Evolutionary conservation across 768 basidiomycete genomes (phyloP), one percentile per base, ranked within the genome.

Genomic region (Suillus subalutaceus): DNA sequence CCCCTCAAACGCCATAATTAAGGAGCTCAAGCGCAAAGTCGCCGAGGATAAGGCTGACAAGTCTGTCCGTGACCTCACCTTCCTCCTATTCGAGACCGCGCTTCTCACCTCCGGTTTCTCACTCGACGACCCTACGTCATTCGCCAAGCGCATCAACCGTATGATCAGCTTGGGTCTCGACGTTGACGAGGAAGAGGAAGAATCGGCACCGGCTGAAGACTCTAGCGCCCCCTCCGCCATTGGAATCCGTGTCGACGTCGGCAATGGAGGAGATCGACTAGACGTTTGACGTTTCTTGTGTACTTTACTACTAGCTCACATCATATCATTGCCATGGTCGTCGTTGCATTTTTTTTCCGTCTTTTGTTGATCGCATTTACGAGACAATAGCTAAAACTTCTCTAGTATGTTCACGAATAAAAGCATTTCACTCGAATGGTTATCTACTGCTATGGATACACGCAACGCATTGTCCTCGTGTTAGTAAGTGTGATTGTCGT

Each of bases 221-320:
- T 78, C 79, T 5, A 84, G 84, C 61, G 82, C 81, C 1, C 1
- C 82, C 89, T 2, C 84, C 85, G 37, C 79, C 85, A 66, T 71
- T 79, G 63, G 91, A 90, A 73, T 83, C 79, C 20, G 85, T 88
- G 38, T 84, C 90, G 53, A 85, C 90, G 32, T 93, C 93, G 16
- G 90, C 91, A 62, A 97, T 99, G 96, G 97, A 99, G 86, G 96
- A 98, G 84, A 97, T 99, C 69, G 92, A 94, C 75, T 94, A 89
- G 76, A 80, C 18, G 56, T 30, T 10, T 9, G 7, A 16, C n/a
- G 12, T 30, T 52, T 48, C 48, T 74, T 71, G 65, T 74, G 78
- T 76, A 75, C 68, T 30, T 48, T 70, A 69, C 38, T 41, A n/a
- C 55, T 70, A 69, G 48, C 70, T 53, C 62, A 66, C 70, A 75